These are phyloP conservation scores for Sporothrix luriei DNA, from an alignment of 2,329 filamentous ascomycete genomes.

Conservation along the genomic window DNA sequence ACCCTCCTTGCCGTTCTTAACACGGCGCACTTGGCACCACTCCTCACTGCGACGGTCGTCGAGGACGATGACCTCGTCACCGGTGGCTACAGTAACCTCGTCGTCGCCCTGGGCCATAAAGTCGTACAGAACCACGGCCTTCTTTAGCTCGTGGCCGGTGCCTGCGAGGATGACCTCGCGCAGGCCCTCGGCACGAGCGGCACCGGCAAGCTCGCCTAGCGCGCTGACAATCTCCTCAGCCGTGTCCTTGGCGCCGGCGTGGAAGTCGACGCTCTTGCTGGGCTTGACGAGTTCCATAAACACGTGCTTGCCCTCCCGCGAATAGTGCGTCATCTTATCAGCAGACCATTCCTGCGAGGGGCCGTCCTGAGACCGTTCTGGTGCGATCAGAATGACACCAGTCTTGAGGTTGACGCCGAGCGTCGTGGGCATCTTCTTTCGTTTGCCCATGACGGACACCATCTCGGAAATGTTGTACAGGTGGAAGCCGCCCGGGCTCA, in stretches of 20 bases:
- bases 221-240: slow-evolving; percentile 89
- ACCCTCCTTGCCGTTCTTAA: slow-evolving; percentile 92
- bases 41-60: slow-evolving; percentile 93
- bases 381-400: slow-evolving; percentile 85
- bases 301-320: slow-evolving; percentile 95
- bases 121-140: slow-evolving; percentile 86
- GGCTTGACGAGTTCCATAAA: slow-evolving; percentile 91
- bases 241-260: slow-evolving; percentile 95
- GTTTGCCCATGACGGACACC: slow-evolving; percentile 94
- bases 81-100: slow-evolving; percentile 87
- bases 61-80: slow-evolving; percentile 86
- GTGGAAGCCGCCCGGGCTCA: slow-evolving; percentile 79
- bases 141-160: slow-evolving; percentile 70
- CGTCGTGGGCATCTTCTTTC: slow-evolving; percentile 98
- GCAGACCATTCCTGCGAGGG: slow-evolving; percentile 90
- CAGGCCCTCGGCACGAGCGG: slow-evolving; percentile 77
- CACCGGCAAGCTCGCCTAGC: slow-evolving; percentile 86
- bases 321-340: slow-evolving; percentile 95
- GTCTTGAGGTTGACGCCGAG: slow-evolving; percentile 89
- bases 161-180: slow-evolving; percentile 84
- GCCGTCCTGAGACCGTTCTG: slow-evolving; percentile 80
- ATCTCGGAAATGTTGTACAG: slow-evolving; percentile 98
- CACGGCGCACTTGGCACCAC: slow-evolving; percentile 92
- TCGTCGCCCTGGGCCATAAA: slow-evolving; percentile 97
- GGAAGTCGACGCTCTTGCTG: slow-evolving; percentile 94